Evolutionary conservation across 2,329 filamentous ascomycete species (phyloP).

Genomic region (Ophiostoma ips): DNA sequence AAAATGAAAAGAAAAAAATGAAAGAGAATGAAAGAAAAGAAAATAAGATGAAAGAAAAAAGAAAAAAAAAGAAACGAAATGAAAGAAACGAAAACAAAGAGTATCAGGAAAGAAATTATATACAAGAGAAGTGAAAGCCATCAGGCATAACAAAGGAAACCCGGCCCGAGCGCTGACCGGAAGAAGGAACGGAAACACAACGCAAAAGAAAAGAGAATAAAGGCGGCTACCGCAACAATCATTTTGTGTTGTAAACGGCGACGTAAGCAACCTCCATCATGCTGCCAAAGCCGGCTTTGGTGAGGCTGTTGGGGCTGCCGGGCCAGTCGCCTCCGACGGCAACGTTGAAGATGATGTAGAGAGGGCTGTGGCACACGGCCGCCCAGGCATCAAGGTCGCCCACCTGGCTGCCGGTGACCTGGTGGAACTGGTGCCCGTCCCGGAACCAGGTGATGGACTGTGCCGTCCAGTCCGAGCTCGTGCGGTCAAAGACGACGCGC

Average conservation of each 20-base stretch:
- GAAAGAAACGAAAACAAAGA: not conserved
- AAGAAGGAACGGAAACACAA: not conserved
- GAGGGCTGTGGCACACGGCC: constrained; percentile 27
- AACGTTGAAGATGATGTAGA: constrained; percentile 34
- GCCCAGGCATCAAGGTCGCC: constrained; percentile 30
- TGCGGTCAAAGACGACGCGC: constrained; percentile 33
- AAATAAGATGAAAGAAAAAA: not conserved
- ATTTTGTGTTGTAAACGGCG: constrained; percentile 22
- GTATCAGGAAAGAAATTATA: not conserved
- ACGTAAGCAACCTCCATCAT: constrained; percentile 29
- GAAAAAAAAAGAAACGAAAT: no score
- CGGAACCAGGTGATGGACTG: constrained; percentile 36
- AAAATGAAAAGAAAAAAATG: not conserved
- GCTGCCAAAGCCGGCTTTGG: constrained; percentile 23
- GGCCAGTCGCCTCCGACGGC: constrained; percentile 31
- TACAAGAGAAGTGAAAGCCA: not conserved
- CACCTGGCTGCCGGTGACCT: constrained; percentile 28
- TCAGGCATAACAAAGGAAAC: not conserved
- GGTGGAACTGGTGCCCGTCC: constrained; percentile 30
- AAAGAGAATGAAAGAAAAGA: not conserved
- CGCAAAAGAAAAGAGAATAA: not conserved
- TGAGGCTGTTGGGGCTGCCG: constrained; percentile 21
- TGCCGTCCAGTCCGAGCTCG: constrained; percentile 26
- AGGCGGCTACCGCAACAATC: not conserved
- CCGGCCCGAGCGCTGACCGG: no score